phyloP scores from a whole-genome alignment of 257 asterid species.

The Solanum microdontum region DNA sequence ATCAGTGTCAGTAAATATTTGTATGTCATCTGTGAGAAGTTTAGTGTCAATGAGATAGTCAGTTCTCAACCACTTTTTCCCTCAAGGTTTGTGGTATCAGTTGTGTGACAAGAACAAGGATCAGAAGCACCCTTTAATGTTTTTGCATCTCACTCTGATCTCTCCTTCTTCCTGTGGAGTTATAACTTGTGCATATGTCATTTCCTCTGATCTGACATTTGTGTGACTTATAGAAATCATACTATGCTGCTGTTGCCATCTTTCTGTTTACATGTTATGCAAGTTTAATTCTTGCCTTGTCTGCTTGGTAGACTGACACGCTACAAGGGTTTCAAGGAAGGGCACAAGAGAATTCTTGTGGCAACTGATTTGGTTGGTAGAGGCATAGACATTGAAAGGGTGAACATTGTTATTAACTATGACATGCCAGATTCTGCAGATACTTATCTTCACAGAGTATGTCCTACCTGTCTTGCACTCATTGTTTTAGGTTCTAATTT shows the following conservation, averaged over 20 bases:
- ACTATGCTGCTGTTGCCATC: background rate
- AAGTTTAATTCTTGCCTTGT: background rate
- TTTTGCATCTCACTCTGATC: background rate
- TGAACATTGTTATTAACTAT: conserved; percentile 82
- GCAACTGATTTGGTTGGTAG: conserved; percentile 95
- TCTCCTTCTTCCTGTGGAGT: background rate
- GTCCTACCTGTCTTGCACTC: background rate
- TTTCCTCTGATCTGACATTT: background rate
- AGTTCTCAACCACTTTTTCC: background rate
- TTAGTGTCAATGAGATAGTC: background rate
- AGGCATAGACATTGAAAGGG: conserved; percentile 90
- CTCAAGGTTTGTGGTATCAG: background rate
- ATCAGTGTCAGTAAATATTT: too few species aligned
- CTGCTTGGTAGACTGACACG: conserved; percentile 50
- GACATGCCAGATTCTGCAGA: conserved; percentile 97
- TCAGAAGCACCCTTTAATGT: background rate
- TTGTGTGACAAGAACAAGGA: background rate
- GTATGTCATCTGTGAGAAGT: background rate
- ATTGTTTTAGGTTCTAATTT: background rate
- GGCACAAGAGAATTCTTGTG: conserved; percentile 86
- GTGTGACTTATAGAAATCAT: background rate
- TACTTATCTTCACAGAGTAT: conserved; percentile 85
- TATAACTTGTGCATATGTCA: background rate
- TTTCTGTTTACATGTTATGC: background rate
- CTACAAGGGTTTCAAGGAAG: conserved; percentile 87